Evolutionary conservation across 148 eudicot species (phyloP), one percentile per base, ranked within the genome.

Genomic region (Fallopia convolvulus): DNA sequence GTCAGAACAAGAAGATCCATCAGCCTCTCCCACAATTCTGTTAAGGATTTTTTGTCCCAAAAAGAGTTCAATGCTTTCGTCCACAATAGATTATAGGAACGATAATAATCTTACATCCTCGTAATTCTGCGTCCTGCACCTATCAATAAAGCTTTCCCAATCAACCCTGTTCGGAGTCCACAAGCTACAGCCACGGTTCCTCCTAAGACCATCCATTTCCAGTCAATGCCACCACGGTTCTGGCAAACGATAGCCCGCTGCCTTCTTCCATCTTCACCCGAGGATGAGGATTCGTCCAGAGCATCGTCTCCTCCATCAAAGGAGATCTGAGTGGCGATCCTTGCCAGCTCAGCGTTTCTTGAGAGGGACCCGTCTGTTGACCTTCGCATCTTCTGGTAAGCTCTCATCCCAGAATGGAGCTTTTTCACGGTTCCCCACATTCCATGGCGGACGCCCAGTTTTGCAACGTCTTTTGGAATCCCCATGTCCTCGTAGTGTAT

Each of bases 381-480:
- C 78, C 83, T 91, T 68, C 89, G 79, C 66, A 80, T 83, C 71
- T 80, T 87, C 82, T 95, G 97, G 75, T 92, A 95, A 6, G 93
- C 92, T 78, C 97, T 87, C 75, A 95, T 89, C 80, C 99, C 99
- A 5, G 91, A 76, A 71, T 95, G 94, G 47, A 95, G 60, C 79
- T 95, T 95, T 86, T 92, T 95, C 32, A 95, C 99, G 13, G 97
- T 87, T 52, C 97, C 99, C 99, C 99, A 95, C 99, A 95, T 95
- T 40, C 99, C 99, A 49, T 94, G 99, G 75, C 97, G 91, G 42
- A 94, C 90, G 46, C 96, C 99, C 74, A 94, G 74, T 60, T 91
- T 92, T 6, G 97, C 99, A 30, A 95, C 93, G 21, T 95, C 99
- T 63, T 90, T 89, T 20, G 99, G 99, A 72, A 95, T 95, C 53